Evolutionary conservation across 148 eudicot genomes (phyloP).

Genomic region (Amaranthus hypochondriacus): DNA sequence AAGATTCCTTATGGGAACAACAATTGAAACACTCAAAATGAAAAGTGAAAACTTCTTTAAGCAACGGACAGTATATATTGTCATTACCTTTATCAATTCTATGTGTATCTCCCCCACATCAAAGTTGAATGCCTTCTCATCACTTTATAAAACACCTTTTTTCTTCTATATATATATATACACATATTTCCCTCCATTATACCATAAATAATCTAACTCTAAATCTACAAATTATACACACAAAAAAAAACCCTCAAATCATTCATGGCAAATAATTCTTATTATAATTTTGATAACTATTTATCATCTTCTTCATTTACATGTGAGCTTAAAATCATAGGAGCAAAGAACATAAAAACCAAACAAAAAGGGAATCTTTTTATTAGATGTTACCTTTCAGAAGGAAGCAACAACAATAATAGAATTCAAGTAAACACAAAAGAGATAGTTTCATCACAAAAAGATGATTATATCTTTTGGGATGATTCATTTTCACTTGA

Average conservation of each 20-base stretch:
- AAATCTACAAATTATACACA: not conserved
- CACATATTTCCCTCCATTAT: not conserved
- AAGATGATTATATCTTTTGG: slow-evolving; percentile 29
- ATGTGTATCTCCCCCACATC: not conserved
- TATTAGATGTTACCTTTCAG: slow-evolving; percentile 45
- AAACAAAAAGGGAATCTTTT: slow-evolving; percentile 27
- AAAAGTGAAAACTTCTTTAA: no score
- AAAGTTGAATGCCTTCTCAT: not conserved
- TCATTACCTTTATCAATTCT: slow-evolving; percentile 10
- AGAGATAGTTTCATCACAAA: slow-evolving; percentile 31
- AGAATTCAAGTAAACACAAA: slow-evolving; percentile 39
- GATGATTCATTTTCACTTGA: slow-evolving; percentile 41
- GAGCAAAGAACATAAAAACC: slow-evolving; percentile 39
- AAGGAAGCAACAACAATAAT: slow-evolving; percentile 28
- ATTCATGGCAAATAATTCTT: not conserved
- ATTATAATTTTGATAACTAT: no score
- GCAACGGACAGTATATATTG: not conserved
- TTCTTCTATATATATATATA: slow-evolving; percentile 17
- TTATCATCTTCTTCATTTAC: slow-evolving; percentile 26
- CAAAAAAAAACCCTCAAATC: not conserved
- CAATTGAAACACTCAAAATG: no score
- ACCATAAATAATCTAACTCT: not conserved
- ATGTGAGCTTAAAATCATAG: slow-evolving; percentile 37
- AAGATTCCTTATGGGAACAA: no score
- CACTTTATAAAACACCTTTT: slow-evolving; percentile 2